Evolutionary conservation across 192 early-diverging fungal species (phyloP).

Genomic region (Martensiomyces pterosporus): DNA sequence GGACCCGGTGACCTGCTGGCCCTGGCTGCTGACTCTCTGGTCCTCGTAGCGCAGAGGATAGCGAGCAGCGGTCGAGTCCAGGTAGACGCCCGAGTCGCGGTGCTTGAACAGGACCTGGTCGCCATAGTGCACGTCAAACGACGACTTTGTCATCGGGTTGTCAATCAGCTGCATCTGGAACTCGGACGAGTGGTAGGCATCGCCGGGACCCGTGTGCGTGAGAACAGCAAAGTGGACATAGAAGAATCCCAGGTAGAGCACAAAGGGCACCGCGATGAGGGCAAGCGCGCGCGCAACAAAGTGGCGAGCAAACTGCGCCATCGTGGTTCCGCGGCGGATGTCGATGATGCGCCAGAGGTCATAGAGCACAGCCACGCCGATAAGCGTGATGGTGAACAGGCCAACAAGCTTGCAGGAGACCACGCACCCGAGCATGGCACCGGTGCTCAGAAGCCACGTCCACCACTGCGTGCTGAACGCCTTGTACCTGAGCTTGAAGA

Average conservation of each 20-base stretch:
- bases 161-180: conserved; percentile 90
- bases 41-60: conserved; percentile 94
- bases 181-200: conserved; percentile 85
- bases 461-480: conserved; percentile 81
- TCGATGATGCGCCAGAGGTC: conserved; percentile 95
- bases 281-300: conserved; percentile 85
- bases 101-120: conserved; percentile 79
- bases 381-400: conserved; percentile 74
- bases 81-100: conserved; percentile 64
- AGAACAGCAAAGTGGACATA: conserved; percentile 94
- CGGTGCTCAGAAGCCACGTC: conserved; percentile 78
- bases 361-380: conserved; percentile 77
- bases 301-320: conserved; percentile 70
- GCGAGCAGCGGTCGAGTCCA: conserved; percentile 72
- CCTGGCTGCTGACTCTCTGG: conserved; percentile 80
- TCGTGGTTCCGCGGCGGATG: conserved; percentile 66
- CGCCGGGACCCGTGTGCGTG: conserved; percentile 81
- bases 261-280: conserved; percentile 77
- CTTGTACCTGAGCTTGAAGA: conserved; percentile 71
- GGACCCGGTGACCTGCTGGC: conserved; percentile 77
- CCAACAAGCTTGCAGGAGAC: conserved; percentile 94
- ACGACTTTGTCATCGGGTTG: conserved; percentile 65
- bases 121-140: conserved; percentile 70
- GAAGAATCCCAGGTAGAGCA: conserved; percentile 87
- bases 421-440: conserved; percentile 65